Base-by-base conservation (phyloP, 2,329 filamentous ascomycete species). In the Epichloe bromicola region DNA sequence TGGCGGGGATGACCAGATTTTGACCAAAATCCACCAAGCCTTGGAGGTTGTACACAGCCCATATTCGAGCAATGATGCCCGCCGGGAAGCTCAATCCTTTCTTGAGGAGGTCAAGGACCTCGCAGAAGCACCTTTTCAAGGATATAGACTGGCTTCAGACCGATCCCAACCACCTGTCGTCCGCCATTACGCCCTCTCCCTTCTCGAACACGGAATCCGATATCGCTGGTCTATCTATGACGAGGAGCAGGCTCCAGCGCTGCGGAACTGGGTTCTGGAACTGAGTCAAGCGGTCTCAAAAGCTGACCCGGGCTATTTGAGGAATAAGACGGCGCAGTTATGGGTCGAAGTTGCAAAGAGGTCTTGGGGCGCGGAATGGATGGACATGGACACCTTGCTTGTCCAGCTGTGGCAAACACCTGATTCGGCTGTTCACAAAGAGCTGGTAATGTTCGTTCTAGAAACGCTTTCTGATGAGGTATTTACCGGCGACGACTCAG, bases 281-380 rank as follows among this genome's bases (percentile, higher is more conserved):
- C 81, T 98, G 12, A 86, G 88, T 12, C 80, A 85, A 61, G 76
- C 78, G 54, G 74, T 94, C 42, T 74, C 79, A 5, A 76, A 77
- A 44, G 76, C 82, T 19, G 91, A 97, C 63, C 87, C 88, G 3
- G 67, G 78, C 34, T 98, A 90, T 64, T 73, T 96, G 57, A 79
- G 91, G 59, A 97, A 95, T 74, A 98, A 98, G 71, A 84, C 93
- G 36, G 88, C 88, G 30, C 86, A 95, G 68, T 71, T 98, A 55
- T 98, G 93, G 93, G 87, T 90, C 7, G 93, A 97, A 67, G 75
- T 95, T 49, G 89, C 90, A 40, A 97, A 97, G 72, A 80, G 91
- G 60, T 86, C 82, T 63, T 98, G 93, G 93, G 88, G 78, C n/a
- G 75, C 80, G 34, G 86, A 93, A 55, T 98, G 94, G 93, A 82